Percentiles rank a stretch among this genome's conserved stretches.
These are phyloP conservation scores for Monoraphidium neglectum DNA, from an alignment of 139 green algal genomes.

Conservation along the genomic window DNA sequence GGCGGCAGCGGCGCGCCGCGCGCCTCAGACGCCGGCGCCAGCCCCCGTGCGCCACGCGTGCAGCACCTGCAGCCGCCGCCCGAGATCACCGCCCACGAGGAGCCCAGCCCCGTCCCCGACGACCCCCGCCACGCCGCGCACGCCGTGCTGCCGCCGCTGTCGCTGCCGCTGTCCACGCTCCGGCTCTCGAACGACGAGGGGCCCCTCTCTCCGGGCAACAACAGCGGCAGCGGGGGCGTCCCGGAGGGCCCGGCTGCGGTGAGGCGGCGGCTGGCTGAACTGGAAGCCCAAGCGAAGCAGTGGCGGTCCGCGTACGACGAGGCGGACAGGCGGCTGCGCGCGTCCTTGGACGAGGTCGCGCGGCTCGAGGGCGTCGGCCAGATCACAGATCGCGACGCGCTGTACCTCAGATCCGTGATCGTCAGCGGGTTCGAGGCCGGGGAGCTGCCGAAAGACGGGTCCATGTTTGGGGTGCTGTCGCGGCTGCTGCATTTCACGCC, in stretches of 20 bases:
- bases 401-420: constrained; percentile 51
- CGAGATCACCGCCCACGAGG: neutral
- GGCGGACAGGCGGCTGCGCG: neutral
- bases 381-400: constrained; percentile 38
- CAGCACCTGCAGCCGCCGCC: neutral
- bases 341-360: constrained; percentile 27
- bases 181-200: constrained; percentile 7
- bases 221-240: neutral
- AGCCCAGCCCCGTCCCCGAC: no score
- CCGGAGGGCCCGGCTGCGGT: neutral
- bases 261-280: neutral
- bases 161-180: constrained; percentile 24
- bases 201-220: neutral
- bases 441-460: constrained; percentile 27
- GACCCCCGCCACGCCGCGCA: neutral
- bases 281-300: neutral
- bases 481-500: constrained; percentile 40
- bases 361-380: constrained; percentile 34
- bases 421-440: constrained; percentile 47
- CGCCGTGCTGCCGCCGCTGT: neutral
- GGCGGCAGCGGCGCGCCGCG: neutral
- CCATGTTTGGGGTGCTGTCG: constrained; percentile 38
- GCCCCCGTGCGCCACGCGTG: neutral
- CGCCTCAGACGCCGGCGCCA: neutral
- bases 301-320: neutral